Percentiles rank a stretch among this genome's conserved stretches.
Conservation (phyloP, 2,329 filamentous ascomycete genomes). For the Ceratocystis lukuohia region DNA sequence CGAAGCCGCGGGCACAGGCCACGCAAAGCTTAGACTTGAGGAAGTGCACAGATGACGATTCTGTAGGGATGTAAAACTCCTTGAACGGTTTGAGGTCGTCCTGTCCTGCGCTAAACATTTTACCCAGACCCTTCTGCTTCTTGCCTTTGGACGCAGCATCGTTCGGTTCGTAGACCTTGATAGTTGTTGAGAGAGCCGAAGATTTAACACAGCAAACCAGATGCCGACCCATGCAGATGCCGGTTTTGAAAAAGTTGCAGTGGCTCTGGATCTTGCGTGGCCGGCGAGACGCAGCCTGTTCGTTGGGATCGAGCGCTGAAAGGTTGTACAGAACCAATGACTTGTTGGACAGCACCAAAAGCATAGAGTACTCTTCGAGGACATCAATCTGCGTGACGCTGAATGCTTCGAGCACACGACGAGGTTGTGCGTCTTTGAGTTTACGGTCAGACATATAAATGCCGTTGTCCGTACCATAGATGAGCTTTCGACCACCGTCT, state of each 20-base stretch:
- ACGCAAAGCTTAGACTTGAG: slow-evolving; percentile 93
- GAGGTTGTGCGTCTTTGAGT: slow-evolving; percentile 68
- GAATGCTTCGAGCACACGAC: slow-evolving; percentile 70
- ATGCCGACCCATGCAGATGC: slow-evolving; percentile 85
- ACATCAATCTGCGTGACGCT: slow-evolving; percentile 93
- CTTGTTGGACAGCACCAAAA: slow-evolving; percentile 86
- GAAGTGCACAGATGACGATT: slow-evolving; percentile 97
- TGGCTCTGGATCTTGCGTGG: slow-evolving; percentile 95
- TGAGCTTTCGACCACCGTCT: slow-evolving; percentile 90
- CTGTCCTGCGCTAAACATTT: slow-evolving; percentile 86
- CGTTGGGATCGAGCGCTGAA: slow-evolving; percentile 71
- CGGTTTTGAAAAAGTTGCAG: slow-evolving; percentile 96
- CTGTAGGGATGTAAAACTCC: slow-evolving; percentile 97
- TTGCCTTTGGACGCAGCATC: slow-evolving; percentile 86
- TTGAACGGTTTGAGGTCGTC: slow-evolving; percentile 95
- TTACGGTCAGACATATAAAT: slow-evolving; percentile 87
- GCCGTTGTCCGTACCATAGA: slow-evolving; percentile 87
- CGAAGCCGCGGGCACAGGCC: slow-evolving; percentile 87
- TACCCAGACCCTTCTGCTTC: slow-evolving; percentile 88
- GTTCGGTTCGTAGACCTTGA: slow-evolving; percentile 98
- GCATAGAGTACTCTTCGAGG: slow-evolving; percentile 82
- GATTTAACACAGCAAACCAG: slow-evolving; percentile 95
- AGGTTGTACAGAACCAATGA: slow-evolving; percentile 81
- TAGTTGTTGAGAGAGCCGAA: slow-evolving; percentile 80
- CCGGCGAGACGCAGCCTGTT: slow-evolving; percentile 66